Evolutionary conservation across 768 basidiomycete species (phyloP), one percentile per base, ranked within the genome.

Genomic region (Termitomyces sp.): DNA sequence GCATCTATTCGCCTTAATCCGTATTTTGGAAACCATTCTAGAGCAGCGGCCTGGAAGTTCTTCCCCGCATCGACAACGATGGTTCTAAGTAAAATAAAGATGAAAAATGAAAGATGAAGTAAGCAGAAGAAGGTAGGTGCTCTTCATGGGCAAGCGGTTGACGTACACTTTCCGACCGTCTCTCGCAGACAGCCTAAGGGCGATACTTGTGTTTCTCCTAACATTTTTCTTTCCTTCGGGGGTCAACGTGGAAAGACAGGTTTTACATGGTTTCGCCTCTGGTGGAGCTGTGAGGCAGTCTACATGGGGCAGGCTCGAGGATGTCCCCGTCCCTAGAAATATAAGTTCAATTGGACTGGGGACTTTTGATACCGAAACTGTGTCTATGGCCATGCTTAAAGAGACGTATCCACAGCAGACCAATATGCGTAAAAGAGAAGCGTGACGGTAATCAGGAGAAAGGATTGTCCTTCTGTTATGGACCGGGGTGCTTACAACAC

Each of bases 1-100:
- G 75, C 77, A 63, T 79, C 77, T 57, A 79, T 78, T 55, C 64
- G 66, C 57, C 92, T 77, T 44, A 96, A 72, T 3, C 83, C 84
- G 68, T 88, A 86, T 68, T 84, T 84, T 1, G 91, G 90, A 59
- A 78, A 78, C 75, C 75, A 77, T 59, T 78, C 75, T 48, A 77
- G 28, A 28, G 76, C 75, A 46, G 77, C 72, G 33, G 77, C 75
- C 62, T 85, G 83, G 69, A 93, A 94, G 57, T 85, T 92, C 75
- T 94, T 94, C 53, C 92, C 92, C 20, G 85, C 88, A 72, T 94
- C 92, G 64, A 94, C 84, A 14, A 93, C 80, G 56, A 94, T 78
- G 16, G 88, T 92, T 65, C 88, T 90, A 58, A 20, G 65, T 48
- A 45, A 68, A 43, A 47, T 53, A 42, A 45, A 32, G 26, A 48